Conservation (phyloP, 139 green algal genomes). For the Haematococcus sp. region DNA sequence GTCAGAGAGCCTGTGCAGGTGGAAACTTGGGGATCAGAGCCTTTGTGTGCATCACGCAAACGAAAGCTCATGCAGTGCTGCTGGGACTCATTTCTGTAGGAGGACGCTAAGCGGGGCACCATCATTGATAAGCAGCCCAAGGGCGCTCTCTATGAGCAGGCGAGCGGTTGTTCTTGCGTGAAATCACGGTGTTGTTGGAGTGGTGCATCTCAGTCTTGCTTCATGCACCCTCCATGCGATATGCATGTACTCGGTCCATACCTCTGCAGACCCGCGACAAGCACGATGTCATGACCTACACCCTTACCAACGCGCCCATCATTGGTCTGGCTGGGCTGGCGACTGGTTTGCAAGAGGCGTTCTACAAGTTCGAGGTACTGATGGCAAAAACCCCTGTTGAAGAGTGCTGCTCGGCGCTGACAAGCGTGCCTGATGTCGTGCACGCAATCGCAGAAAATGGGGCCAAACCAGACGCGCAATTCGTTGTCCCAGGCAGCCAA, state of each 20-base stretch:
- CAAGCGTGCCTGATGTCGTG: too few species aligned
- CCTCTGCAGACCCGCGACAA: slow-evolving; percentile 28
- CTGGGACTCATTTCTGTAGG: too few species aligned
- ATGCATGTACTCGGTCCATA: background rate
- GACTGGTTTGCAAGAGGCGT: slow-evolving; percentile 35
- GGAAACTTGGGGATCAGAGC: background rate
- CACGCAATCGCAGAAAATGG: slow-evolving; percentile 35
- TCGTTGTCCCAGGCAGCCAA: slow-evolving; percentile 25
- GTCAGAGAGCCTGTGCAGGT: background rate
- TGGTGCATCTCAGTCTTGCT: background rate
- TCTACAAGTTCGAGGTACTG: slow-evolving; percentile 35
- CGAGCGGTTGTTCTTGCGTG: too few species aligned
- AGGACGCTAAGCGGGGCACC: background rate
- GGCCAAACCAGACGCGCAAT: slow-evolving; percentile 19
- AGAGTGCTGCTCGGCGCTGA: too few species aligned
- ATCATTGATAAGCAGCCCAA: background rate
- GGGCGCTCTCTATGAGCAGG: background rate
- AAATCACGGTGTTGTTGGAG: too few species aligned
- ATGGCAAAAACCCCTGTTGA: background rate
- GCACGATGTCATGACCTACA: slow-evolving; percentile 30
- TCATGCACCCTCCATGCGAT: background rate
- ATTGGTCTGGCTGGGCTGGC: slow-evolving; percentile 31
- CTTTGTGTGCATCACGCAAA: slow-evolving; percentile 1
- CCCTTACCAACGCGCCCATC: slow-evolving; percentile 27
- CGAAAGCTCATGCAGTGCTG: background rate